These are phyloP conservation scores for Pseudozyma pruni DNA, from an alignment of 1,284 basidiomycete species.

Conservation along the genomic window DNA sequence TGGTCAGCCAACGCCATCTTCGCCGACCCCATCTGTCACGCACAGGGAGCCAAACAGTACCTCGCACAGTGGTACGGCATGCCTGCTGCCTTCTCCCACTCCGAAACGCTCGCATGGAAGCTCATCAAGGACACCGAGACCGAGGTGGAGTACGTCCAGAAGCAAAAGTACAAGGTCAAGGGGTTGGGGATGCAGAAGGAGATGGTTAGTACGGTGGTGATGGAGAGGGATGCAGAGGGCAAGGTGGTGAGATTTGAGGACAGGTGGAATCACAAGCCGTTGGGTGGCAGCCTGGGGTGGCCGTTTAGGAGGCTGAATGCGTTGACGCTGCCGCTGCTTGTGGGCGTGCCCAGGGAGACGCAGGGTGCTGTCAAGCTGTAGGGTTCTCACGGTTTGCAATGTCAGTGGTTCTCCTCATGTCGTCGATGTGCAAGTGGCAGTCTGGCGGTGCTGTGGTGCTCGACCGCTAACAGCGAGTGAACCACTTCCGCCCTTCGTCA, in stretches of 20 bases:
- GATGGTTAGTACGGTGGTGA: slow-evolving; percentile 74
- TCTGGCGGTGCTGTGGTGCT: no score
- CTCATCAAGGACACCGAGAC: slow-evolving; percentile 72
- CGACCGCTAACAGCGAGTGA: no score
- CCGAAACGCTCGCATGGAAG: slow-evolving; percentile 72
- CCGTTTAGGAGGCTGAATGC: slow-evolving; percentile 40
- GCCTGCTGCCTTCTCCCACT: slow-evolving; percentile 74
- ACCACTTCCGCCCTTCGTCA: no score
- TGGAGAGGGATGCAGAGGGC: slow-evolving; percentile 75
- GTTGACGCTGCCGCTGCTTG: slow-evolving; percentile 14
- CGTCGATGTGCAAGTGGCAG: no score
- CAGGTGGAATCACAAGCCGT: slow-evolving; percentile 71
- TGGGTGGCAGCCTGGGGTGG: slow-evolving; percentile 14
- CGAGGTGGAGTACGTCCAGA: slow-evolving; percentile 74
- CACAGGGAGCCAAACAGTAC: slow-evolving; percentile 20
- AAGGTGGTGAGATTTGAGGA: slow-evolving; percentile 75
- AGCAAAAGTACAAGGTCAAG: slow-evolving; percentile 72
- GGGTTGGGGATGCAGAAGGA: slow-evolving; percentile 71
- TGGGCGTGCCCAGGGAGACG: slow-evolving; percentile 22
- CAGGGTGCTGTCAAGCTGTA: slow-evolving; percentile 2
- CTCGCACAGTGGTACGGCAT: slow-evolving; percentile 74
- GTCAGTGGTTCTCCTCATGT: no score
- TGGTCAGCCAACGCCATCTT: slow-evolving; percentile 75
- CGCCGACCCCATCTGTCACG: slow-evolving; percentile 69
- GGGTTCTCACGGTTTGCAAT: slow-evolving; percentile 6